These are phyloP conservation scores for Capsicum rhomboideum DNA, from an alignment of 257 asterid genomes.

Conservation along the genomic window DNA sequence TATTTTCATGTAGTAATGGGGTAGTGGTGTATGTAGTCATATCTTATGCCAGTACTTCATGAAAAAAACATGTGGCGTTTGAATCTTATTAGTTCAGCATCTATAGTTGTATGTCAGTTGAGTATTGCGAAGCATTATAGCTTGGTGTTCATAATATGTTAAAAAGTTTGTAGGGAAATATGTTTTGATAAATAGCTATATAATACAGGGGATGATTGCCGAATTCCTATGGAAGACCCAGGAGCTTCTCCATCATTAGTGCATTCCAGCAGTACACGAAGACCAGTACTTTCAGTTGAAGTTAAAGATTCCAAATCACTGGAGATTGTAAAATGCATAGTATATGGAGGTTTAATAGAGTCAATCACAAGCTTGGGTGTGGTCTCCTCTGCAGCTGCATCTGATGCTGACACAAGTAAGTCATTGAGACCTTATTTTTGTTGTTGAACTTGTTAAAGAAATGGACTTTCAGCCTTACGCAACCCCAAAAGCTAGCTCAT, in stretches of 20 bases:
- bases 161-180: not conserved
- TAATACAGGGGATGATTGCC: constrained; percentile 12
- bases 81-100: not conserved
- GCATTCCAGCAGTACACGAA: too few relatives aligned
- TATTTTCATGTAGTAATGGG: not conserved
- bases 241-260: not conserved
- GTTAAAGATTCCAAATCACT: too few relatives aligned
- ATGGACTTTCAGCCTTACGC: not conserved
- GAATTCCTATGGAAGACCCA: not conserved
- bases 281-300: too few relatives aligned
- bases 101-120: not conserved
- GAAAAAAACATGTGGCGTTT: not conserved
- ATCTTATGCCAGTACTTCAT: not conserved
- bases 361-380: constrained; percentile 49
- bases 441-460: not conserved
- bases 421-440: not conserved
- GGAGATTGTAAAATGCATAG: constrained; percentile 54
- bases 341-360: constrained; percentile 60
- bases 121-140: not conserved
- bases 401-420: constrained; percentile 50
- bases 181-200: not conserved
- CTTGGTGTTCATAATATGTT: not conserved
- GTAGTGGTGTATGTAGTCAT: not conserved
- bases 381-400: constrained; percentile 65
- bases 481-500: not conserved